These are phyloP conservation scores for Debaryomyces nepalensis DNA, from an alignment of 1,139 yeast species.

Conservation along the genomic window DNA sequence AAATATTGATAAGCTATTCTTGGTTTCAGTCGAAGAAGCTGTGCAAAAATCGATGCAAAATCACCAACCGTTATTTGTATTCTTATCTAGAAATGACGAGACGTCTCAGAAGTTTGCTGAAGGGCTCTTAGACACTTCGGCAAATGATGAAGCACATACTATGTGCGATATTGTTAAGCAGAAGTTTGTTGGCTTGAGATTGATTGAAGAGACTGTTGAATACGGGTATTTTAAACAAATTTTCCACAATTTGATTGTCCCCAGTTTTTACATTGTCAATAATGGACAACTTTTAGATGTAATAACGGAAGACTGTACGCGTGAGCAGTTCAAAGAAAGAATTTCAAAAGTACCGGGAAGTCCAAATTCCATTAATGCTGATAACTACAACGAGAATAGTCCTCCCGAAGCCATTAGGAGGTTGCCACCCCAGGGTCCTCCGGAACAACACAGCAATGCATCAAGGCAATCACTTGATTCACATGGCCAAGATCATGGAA, in stretches of 20 bases:
- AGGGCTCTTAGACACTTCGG: slow-evolving; percentile 17
- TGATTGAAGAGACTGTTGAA: slow-evolving; percentile 51
- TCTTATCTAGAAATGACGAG: slow-evolving; percentile 30
- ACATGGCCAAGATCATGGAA: neutral
- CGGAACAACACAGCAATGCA: neutral
- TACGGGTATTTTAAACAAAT: slow-evolving; percentile 53
- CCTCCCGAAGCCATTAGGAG: neutral
- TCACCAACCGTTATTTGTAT: slow-evolving; percentile 48
- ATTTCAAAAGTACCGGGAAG: slow-evolving; percentile 21
- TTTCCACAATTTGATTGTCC: slow-evolving; percentile 50
- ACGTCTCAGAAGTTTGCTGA: slow-evolving; percentile 30
- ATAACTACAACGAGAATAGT: neutral
- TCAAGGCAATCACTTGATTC: neutral
- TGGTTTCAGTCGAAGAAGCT: slow-evolving; percentile 41
- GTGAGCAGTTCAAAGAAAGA: slow-evolving; percentile 29
- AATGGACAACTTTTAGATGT: slow-evolving; percentile 51
- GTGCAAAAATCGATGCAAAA: slow-evolving; percentile 40
- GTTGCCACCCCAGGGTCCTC: too few species aligned
- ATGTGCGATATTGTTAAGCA: slow-evolving; percentile 8
- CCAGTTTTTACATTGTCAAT: slow-evolving; percentile 53
- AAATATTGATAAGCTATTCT: slow-evolving; percentile 5
- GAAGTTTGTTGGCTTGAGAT: slow-evolving; percentile 47
- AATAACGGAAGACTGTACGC: slow-evolving; percentile 33
- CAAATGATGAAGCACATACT: slow-evolving; percentile 13
- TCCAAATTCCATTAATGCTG: neutral